Evolutionary conservation across 352 stramenopile species (phyloP), one percentile per base, ranked within the genome.

Genomic region (Aphanomyces euteiches): DNA sequence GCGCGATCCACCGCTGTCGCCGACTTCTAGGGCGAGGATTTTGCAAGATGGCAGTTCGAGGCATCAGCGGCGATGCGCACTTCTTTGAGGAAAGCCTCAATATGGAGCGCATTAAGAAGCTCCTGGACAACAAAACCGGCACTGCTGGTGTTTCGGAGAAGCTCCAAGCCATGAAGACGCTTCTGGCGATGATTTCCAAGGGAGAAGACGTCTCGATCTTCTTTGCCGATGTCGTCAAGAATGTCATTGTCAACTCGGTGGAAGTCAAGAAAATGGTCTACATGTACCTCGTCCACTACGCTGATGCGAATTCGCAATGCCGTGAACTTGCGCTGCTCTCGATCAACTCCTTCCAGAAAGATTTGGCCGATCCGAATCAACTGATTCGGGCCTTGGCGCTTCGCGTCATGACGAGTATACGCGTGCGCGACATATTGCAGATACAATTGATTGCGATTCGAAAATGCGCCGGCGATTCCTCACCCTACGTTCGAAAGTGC

Each of bases 191-290:
- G 70, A 98, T 99, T 72, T 96, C 83, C 75, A 99, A 99, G 77
- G 95, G 95, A 36, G 88, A 97, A 57, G 94, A 99, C 79, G 96
- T 99, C 13, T 97, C 87, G 45, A 88, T 97, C 50, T 99, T 99
- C 85, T 99, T 99, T 78, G 89, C 95, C 3, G 94, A 98, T 72
- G 96, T 99, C 21, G 96, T 99, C 56, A 94, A 95, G 75, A 98
- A 98, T 77, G 87, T 96, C 15, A 92, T 96, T 69, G 88, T 96
- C 37, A 91, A 90, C 34, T 97, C 83, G 54, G 88, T 99, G 38
- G 97, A 99, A 77, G 93, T 99, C n/a, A 98, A 99, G 73, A 99
- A 99, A 79, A 97, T 99, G 82, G 96, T 99, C 28, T 99, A 99
- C 81, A 99, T 99, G 82, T 99, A 98, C 78, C 83, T 99, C 13